Base-by-base conservation (phyloP, 176 grass and related monocot genomes). In the Aegilops sharonensis region DNA sequence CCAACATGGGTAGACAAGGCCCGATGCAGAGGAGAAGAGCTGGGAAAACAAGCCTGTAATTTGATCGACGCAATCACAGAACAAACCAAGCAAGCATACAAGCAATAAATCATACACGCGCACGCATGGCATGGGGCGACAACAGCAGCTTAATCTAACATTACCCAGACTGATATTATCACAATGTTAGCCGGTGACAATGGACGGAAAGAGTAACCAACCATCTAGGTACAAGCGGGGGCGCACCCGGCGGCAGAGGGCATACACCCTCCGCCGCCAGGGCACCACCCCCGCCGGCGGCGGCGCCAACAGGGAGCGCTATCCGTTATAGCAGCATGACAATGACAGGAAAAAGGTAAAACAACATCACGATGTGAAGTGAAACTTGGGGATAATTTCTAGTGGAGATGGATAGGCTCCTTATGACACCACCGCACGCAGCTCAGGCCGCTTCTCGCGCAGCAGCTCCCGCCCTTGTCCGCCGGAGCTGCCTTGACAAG, bases 91-190 rank as follows among this genome's bases (percentile, higher is more conserved):
- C 3, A 31, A 23, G 11, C 14, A 35, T 18, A 13, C 1, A 3
- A 11, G 1, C 14, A 52, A 17, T 1, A 0, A 68, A 64, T 0
- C 15, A 30, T 30, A 8, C 1, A 65, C 2, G 6, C 5, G n/a
- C n/a, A 63, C 0, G 9, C 27, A 37, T 4, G 3, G 9, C 3
- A 40, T 2, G 37, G 37, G 37, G 8, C 1, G n/a, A 15, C 2
- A 15, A 4, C 36, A 18, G 56, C 36, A 18, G 64, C 36, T 87
- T 69, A 52, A 81, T 85, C 86, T 88, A 91, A 43, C 85, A 91
- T 91, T 91, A 88, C 89, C 70, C 89, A 91, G 81, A 88, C 85
- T 81, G 89, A 88, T 65, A 91, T 88, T 85, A 88, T 77, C 86
- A 85, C 78, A 88, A 88, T 85, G 90, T 91, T 91, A 91, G 90